Evolutionary conservation across 1,284 basidiomycete species (phyloP).

Genomic region (Tetrapyrgos nigripes): DNA sequence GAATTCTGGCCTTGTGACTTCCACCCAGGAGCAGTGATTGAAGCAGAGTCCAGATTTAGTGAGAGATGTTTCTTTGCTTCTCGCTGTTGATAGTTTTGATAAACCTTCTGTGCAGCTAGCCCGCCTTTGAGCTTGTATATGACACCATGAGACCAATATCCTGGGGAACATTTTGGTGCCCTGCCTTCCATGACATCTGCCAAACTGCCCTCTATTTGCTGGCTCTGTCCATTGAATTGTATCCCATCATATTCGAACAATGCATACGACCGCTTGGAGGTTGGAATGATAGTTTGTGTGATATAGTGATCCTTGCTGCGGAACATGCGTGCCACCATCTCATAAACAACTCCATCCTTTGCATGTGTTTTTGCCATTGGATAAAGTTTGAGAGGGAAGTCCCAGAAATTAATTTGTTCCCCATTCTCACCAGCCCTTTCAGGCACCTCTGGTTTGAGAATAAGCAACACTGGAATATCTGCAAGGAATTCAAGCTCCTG

Average conservation of each 20-base stretch:
- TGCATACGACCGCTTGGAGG: not conserved
- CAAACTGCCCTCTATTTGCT: not conserved
- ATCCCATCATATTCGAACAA: not conserved
- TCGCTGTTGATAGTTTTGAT: too few species aligned
- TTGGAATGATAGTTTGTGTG: not conserved
- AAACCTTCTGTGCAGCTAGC: not conserved
- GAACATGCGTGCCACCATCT: not conserved
- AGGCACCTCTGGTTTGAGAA: too few species aligned
- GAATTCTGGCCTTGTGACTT: too few species aligned
- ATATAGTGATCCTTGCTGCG: not conserved
- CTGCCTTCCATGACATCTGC: not conserved
- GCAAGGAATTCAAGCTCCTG: too few species aligned
- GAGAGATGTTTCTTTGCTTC: too few species aligned
- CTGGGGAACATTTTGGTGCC: not conserved
- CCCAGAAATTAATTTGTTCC: too few species aligned
- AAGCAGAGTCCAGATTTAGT: too few species aligned
- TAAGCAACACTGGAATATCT: too few species aligned
- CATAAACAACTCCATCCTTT: not conserved
- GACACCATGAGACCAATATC: not conserved
- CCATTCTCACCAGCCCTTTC: too few species aligned
- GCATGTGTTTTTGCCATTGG: not conserved
- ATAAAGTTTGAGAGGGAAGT: too few species aligned
- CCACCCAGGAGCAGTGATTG: too few species aligned
- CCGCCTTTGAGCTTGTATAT: conserved; percentile 1
- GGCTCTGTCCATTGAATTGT: not conserved